phyloP scores from a whole-genome alignment of 1,139 yeast genomes.

The Suhomyces bolitotheri region DNA sequence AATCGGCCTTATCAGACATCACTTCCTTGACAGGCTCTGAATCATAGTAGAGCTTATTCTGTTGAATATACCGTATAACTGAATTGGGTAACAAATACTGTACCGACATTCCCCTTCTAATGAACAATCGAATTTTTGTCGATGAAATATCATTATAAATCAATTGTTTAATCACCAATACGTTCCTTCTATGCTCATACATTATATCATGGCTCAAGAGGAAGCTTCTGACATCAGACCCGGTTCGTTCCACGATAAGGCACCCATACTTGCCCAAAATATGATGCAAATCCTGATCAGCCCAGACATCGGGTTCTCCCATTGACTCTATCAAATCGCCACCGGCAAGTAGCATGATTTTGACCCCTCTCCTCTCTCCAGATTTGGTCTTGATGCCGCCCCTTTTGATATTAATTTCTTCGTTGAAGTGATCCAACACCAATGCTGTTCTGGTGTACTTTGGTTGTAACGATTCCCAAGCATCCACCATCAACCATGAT shows the following conservation, averaged over 20 bases:
- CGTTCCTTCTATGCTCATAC: constrained; percentile 95
- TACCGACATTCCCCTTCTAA: constrained; percentile 94
- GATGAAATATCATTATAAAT: constrained; percentile 95
- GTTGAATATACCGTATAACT: constrained; percentile 92
- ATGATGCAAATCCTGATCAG: constrained; percentile 91
- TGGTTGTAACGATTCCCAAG: constrained; percentile 96
- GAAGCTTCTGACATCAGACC: constrained; percentile 91
- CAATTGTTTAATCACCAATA: constrained; percentile 89
- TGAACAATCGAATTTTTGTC: constrained; percentile 87
- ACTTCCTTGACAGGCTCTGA: constrained; percentile 95
- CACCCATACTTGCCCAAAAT: constrained; percentile 95
- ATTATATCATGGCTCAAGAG: constrained; percentile 89
- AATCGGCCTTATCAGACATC: constrained; percentile 55
- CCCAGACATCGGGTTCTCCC: constrained; percentile 99
- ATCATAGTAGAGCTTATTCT: constrained; percentile 83
- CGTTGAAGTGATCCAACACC: constrained; percentile 94
- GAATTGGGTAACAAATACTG: constrained; percentile 92
- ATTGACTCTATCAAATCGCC: constrained; percentile 96
- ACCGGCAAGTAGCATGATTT: constrained; percentile 95
- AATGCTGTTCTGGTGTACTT: constrained; percentile 91
- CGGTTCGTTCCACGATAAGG: constrained; percentile 93
- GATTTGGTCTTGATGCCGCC: constrained; percentile 79
- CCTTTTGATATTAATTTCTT: constrained; percentile 85
- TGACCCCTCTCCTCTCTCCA: constrained; percentile 82
- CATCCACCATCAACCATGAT: constrained; percentile 98